Evolutionary conservation across 1,284 basidiomycete genomes (phyloP).

Genomic region (Meripilus lineatus): DNA sequence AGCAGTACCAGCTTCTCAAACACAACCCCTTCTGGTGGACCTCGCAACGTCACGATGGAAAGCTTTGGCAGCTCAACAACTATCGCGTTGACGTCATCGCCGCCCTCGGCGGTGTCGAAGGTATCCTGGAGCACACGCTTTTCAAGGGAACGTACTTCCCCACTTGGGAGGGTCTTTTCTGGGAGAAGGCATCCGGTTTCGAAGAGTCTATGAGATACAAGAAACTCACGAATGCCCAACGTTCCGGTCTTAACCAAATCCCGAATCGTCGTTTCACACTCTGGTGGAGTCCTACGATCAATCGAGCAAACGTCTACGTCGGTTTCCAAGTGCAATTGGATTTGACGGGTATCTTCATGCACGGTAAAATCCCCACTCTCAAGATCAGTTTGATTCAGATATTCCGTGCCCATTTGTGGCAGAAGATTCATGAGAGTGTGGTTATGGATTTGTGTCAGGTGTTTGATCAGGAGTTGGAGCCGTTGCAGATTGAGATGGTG

Average conservation of each 20-base stretch:
- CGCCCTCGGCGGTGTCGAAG: constrained; percentile 97
- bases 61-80: constrained; percentile 97
- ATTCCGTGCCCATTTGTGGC: constrained; percentile 99
- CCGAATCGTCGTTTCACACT: constrained; percentile 99
- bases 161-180: constrained; percentile 91
- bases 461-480: constrained; percentile 98
- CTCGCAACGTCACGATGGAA: constrained; percentile 95
- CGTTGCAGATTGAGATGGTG: constrained; percentile 97
- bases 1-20: constrained; percentile 94
- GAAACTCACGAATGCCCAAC: constrained; percentile 93
- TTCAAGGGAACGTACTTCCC: constrained; percentile 98
- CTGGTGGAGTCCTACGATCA: constrained; percentile 99
- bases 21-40: constrained; percentile 99
- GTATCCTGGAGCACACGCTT: constrained; percentile 94
- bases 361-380: constrained; percentile 96
- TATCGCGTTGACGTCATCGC: constrained; percentile 99
- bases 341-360: constrained; percentile 93
- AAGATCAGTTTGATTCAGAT: constrained; percentile 99
- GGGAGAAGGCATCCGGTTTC: constrained; percentile 94
- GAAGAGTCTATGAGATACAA: constrained; percentile 98
- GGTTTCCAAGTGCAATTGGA: constrained; percentile 99
- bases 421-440: constrained; percentile 91
- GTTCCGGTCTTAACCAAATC: constrained; percentile 96
- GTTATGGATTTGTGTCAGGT: constrained; percentile 99
- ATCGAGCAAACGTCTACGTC: constrained; percentile 98